Conservation (phyloP, 169 alveolate species). For the Miamiensis avidus region DNA sequence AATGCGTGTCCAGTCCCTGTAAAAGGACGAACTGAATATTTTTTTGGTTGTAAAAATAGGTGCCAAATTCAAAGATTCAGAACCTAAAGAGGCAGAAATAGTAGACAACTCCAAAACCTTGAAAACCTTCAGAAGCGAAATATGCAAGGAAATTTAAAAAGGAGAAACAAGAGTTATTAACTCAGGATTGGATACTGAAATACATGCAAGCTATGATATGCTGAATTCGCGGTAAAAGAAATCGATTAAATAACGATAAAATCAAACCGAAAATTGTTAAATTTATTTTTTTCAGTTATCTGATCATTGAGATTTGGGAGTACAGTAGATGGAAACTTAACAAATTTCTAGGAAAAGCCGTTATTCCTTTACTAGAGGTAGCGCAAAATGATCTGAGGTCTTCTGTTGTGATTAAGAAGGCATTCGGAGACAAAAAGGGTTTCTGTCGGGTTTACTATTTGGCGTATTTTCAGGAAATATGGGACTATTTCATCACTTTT, state of each 20-base stretch:
- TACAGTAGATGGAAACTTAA: constrained; percentile 42
- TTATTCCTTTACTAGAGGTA: constrained; percentile 29
- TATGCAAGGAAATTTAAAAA: constrained; percentile 34
- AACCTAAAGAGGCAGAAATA: neutral
- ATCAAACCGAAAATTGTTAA: no score
- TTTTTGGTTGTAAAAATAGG: neutral
- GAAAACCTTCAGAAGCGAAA: constrained; percentile 39
- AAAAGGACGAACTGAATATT: neutral
- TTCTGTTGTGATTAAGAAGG: constrained; percentile 11
- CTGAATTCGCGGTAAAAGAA: neutral
- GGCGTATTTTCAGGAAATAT: constrained; percentile 62
- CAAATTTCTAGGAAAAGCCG: constrained; percentile 30
- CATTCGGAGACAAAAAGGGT: constrained; percentile 29
- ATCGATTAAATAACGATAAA: no score
- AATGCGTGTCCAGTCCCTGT: neutral
- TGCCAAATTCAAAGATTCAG: neutral
- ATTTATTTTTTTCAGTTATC: neutral
- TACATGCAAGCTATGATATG: constrained; percentile 46
- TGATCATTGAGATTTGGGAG: constrained; percentile 55
- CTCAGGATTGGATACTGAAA: constrained; percentile 38
- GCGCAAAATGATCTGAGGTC: constrained; percentile 33
- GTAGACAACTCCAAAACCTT: neutral
- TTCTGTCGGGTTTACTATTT: constrained; percentile 53
- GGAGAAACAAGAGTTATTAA: constrained; percentile 34
- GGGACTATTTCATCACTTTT: constrained; percentile 71